phyloP scores from a whole-genome alignment of 495 filamentous ascomycete species.

The Melanomma pulvis-pyrius region DNA sequence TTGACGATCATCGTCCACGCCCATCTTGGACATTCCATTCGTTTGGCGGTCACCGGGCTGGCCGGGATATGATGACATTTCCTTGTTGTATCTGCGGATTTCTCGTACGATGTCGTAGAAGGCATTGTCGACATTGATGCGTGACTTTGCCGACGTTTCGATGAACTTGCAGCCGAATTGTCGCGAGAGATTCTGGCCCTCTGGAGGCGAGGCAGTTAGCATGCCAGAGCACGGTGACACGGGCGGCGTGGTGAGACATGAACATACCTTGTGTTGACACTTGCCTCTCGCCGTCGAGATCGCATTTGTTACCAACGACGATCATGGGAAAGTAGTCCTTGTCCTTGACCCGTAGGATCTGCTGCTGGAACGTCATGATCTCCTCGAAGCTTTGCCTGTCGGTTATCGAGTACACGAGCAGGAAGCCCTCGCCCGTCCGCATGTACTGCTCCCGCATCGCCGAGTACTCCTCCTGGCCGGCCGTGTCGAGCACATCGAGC shows the following conservation, averaged over 20 bases:
- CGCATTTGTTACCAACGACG: slow-evolving; percentile 99
- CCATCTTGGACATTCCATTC: slow-evolving; percentile 71
- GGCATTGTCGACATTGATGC: slow-evolving; percentile 96
- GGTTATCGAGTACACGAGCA: slow-evolving; percentile 97
- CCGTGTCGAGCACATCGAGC: slow-evolving; percentile 96
- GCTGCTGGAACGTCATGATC: slow-evolving; percentile 97
- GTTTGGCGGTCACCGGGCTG: slow-evolving; percentile 62
- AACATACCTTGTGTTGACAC: slow-evolving; percentile 86
- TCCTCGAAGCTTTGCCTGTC: slow-evolving; percentile 97
- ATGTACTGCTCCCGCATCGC: slow-evolving; percentile 99
- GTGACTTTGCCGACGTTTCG: slow-evolving; percentile 97
- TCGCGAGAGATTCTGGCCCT: slow-evolving; percentile 83
- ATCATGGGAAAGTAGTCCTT: slow-evolving; percentile 99
- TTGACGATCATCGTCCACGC: slow-evolving; percentile 71
- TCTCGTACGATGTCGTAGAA: slow-evolving; percentile 98
- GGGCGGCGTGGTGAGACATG: slow-evolving; percentile 14
- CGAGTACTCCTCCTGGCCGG: slow-evolving; percentile 98
- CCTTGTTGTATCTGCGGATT: slow-evolving; percentile 96
- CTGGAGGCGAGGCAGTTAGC: slow-evolving; percentile 54
- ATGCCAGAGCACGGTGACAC: neutral
- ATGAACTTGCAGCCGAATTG: slow-evolving; percentile 96
- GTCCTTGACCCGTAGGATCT: slow-evolving; percentile 97
- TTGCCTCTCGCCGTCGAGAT: slow-evolving; percentile 88
- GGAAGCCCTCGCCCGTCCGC: slow-evolving; percentile 97
- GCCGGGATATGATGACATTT: slow-evolving; percentile 84